Conservation (phyloP, 2,329 filamentous ascomycete genomes). For the Xylaria sp. region DNA sequence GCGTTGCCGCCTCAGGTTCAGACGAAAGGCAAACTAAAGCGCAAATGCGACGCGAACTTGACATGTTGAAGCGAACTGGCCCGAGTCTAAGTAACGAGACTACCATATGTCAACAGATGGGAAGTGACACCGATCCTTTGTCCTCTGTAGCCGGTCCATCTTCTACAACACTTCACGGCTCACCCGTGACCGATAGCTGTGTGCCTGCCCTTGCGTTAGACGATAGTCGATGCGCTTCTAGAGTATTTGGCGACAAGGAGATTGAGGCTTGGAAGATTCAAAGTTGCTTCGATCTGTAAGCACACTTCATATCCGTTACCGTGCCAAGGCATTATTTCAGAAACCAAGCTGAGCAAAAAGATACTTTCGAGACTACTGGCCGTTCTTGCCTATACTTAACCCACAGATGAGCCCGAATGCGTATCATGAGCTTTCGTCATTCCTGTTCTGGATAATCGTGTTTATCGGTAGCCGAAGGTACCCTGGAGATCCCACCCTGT, state of each 20-base stretch:
- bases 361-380: slow-evolving; percentile 9
- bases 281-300: slow-evolving; percentile 14
- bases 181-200: not conserved
- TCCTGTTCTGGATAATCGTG: slow-evolving; percentile 44
- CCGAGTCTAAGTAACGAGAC: not conserved
- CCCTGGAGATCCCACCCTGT: slow-evolving; percentile 38
- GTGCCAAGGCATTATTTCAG: not conserved
- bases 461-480: slow-evolving; percentile 43
- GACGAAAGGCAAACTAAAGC: slow-evolving; percentile 18
- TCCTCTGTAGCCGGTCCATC: too few relatives aligned
- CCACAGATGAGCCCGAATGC: not conserved
- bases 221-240: not conserved
- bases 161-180: too few relatives aligned
- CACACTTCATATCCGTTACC: too few relatives aligned
- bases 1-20: slow-evolving; percentile 4
- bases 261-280: slow-evolving; percentile 8
- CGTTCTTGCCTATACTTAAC: slow-evolving; percentile 9
- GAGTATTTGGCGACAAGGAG: slow-evolving; percentile 3
- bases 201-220: not conserved
- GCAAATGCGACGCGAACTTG: slow-evolving; percentile 15
- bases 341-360: not conserved
- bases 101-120: not conserved
- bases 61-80: slow-evolving; percentile 1
- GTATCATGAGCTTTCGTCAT: slow-evolving; percentile 5
- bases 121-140: too few relatives aligned